phyloP scores from a whole-genome alignment of 2,329 filamentous ascomycete species.

The Gliomastix tumulicola region DNA sequence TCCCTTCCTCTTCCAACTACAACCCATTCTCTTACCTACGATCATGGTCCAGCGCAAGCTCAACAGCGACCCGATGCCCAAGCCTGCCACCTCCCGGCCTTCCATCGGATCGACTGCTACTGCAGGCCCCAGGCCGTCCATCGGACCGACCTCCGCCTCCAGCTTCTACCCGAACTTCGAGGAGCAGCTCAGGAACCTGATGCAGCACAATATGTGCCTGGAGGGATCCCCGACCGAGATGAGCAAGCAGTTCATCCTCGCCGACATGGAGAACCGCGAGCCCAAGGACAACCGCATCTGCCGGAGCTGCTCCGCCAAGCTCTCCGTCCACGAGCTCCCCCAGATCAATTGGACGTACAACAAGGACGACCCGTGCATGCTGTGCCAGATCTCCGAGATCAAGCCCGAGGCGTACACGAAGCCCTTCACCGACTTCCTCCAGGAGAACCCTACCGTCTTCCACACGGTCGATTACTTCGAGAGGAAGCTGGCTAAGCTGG shows the following conservation, averaged over 20 bases:
- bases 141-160: neutral
- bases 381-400: conserved; percentile 22
- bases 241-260: conserved; percentile 46
- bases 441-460: conserved; percentile 86
- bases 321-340: conserved; percentile 16
- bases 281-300: conserved; percentile 26
- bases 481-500: conserved; percentile 60
- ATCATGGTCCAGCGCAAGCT: no score
- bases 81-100: no score
- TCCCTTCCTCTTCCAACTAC: no score
- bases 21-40: no score
- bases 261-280: conserved; percentile 29
- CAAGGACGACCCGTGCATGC: conserved; percentile 7
- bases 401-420: conserved; percentile 64
- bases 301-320: conserved; percentile 27
- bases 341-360: conserved; percentile 22
- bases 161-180: conserved; percentile 20
- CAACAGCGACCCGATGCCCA: no score
- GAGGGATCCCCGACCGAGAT: conserved; percentile 9
- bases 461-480: conserved; percentile 80
- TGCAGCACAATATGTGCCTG: no score
- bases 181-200: no score
- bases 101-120: no score
- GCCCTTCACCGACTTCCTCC: conserved; percentile 83
- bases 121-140: no score